phyloP scores from a whole-genome alignment of 208 protist genomes.

The Leishmania martiniquensis region DNA sequence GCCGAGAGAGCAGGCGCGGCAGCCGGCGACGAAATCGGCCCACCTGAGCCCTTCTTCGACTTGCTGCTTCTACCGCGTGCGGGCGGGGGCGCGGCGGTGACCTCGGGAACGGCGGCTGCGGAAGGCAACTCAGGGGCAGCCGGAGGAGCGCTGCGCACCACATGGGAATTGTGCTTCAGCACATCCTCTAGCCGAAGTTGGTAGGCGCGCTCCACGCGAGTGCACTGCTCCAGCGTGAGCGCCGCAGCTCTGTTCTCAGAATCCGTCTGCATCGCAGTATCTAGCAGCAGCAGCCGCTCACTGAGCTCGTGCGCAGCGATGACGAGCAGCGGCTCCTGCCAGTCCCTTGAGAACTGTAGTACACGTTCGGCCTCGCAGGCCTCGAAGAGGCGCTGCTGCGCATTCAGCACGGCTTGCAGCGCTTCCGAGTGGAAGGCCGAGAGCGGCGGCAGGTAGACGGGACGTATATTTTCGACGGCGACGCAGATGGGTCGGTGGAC shows the following conservation, averaged over 20 bases:
- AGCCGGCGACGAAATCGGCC: background rate
- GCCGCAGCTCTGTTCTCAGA: slow-evolving; percentile 45
- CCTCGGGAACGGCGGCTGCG: background rate
- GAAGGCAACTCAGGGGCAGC: background rate
- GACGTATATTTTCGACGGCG: slow-evolving; percentile 34
- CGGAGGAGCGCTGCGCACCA: background rate
- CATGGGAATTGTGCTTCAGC: slow-evolving; percentile 34
- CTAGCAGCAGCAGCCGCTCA: slow-evolving; percentile 26
- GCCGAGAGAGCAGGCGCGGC: slow-evolving; percentile 10
- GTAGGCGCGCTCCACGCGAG: slow-evolving; percentile 60
- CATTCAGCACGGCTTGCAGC: slow-evolving; percentile 41
- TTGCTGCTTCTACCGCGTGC: background rate
- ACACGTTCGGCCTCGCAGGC: slow-evolving; percentile 32
- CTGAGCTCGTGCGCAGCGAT: slow-evolving; percentile 28
- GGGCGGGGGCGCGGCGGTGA: background rate
- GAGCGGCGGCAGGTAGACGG: slow-evolving; percentile 68
- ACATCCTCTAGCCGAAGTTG: slow-evolving; percentile 45
- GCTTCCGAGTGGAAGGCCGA: slow-evolving; percentile 44
- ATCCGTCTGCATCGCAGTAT: slow-evolving; percentile 25
- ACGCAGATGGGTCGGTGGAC: slow-evolving; percentile 11
- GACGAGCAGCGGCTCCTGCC: slow-evolving; percentile 30
- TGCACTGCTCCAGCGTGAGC: slow-evolving; percentile 50
- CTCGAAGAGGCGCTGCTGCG: slow-evolving; percentile 34
- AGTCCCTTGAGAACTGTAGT: slow-evolving; percentile 28
- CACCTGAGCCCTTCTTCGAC: background rate